Evolutionary conservation across 1,284 basidiomycete genomes (phyloP).

Genomic region (Austroboletus novae-zelandiae): DNA sequence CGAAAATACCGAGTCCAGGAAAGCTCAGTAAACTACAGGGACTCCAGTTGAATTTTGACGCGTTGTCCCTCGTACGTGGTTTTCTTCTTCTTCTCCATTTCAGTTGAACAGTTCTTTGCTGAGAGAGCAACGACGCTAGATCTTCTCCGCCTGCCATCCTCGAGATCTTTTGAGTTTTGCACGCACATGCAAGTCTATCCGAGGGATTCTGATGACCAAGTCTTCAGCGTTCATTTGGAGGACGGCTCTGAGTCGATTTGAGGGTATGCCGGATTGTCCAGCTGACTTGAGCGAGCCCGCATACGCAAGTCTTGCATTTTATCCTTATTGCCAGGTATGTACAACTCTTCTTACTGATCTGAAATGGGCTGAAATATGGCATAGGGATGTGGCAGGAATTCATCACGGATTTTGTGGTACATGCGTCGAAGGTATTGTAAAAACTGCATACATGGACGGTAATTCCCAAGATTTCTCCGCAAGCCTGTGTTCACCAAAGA

Average conservation of each 20-base stretch:
- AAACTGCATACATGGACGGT: constrained; percentile 5
- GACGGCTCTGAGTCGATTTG: background rate
- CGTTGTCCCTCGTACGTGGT: constrained; percentile 2
- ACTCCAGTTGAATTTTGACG: constrained; percentile 6
- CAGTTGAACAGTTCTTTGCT: too few relatives aligned
- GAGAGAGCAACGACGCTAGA: background rate
- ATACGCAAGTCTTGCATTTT: constrained; percentile 25
- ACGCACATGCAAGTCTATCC: constrained; percentile 15
- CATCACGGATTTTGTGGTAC: background rate
- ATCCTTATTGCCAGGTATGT: constrained; percentile 8
- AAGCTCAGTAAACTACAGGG: background rate
- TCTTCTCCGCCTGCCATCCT: constrained; percentile 1
- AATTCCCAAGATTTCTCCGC: background rate
- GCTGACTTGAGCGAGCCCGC: constrained; percentile 31
- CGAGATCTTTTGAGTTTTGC: constrained; percentile 17
- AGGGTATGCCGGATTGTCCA: constrained; percentile 22
- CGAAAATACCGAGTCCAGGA: background rate
- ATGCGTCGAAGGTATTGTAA: constrained; percentile 13
- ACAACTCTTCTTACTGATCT: too few relatives aligned
- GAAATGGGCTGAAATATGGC: background rate
- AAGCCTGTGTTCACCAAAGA: background rate
- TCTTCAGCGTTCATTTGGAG: constrained; percentile 17
- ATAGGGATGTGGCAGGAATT: constrained; percentile 1
- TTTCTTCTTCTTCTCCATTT: background rate
- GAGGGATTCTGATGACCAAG: constrained; percentile 12